Conservation (phyloP, 768 basidiomycete species). For the Serendipita sp. region DNA sequence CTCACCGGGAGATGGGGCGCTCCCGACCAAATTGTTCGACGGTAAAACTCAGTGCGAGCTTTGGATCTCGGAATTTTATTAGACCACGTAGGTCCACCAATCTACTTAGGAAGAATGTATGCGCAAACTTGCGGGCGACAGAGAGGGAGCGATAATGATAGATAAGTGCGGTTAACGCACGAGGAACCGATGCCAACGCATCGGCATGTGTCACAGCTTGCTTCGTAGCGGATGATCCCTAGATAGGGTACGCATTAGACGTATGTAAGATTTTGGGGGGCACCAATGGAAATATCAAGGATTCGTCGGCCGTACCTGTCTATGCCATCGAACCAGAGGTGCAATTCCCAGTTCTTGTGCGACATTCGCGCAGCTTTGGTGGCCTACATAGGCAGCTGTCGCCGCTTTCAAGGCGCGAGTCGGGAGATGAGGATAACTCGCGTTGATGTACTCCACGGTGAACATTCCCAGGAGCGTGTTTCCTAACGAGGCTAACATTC, state of each 20-base stretch:
- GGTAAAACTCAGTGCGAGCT: constrained; percentile 57
- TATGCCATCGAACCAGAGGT: constrained; percentile 68
- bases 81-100: constrained; percentile 65
- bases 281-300: background rate
- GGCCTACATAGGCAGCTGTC: constrained; percentile 83
- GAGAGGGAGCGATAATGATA: constrained; percentile 77
- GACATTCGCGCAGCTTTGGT: constrained; percentile 64
- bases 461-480: constrained; percentile 86
- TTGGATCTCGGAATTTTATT: constrained; percentile 73
- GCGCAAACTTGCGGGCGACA: constrained; percentile 76
- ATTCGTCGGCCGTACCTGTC: constrained; percentile 36
- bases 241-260: background rate
- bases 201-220: constrained; percentile 56
- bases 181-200: constrained; percentile 75
- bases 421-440: constrained; percentile 78
- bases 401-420: constrained; percentile 84
- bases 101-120: constrained; percentile 76
- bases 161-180: constrained; percentile 74
- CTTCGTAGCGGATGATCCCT: constrained; percentile 15
- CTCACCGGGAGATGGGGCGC: constrained; percentile 53
- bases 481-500: constrained; percentile 56
- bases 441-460: constrained; percentile 66
- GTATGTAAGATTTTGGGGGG: background rate
- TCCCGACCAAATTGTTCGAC: constrained; percentile 53
- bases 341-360: constrained; percentile 74